Base-by-base conservation (phyloP, 257 asterid species). In the Coffea canephora region DNA sequence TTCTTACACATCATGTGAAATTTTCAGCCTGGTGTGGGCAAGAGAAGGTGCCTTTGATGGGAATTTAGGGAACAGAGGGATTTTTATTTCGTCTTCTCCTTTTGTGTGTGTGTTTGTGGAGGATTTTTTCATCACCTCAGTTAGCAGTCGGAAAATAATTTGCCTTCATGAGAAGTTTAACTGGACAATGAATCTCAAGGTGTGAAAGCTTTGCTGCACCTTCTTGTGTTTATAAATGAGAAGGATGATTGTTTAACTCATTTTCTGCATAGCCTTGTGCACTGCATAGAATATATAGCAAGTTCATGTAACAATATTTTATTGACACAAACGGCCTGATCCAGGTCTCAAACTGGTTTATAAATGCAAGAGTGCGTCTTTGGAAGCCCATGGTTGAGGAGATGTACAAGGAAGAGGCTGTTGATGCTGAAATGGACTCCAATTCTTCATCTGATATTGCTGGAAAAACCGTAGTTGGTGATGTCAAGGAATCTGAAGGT, bases 371-470 rank as follows among this genome's bases (percentile, higher is more conserved):
- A 66, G 97, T 94, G 59, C 94, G 99, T 6, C 97, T 95, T 3
- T 95, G 98, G 99, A 95, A 95, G 86, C 98, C 99, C 43, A 93
- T 95, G 99, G 96, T 95, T 25, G 99, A 93, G 82, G 98, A 95
- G 74, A 95, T 95, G 95, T 93, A 95, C 94, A 91, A 90, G 82
- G 97, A 93, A 86, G 99, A 95, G 85, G 81, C 85, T 3, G 89
- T 88, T 0, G 97, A 90, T 69, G 82, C 87, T 25, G 89, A 93
- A 57, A 81, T 87, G 82, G 92, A 90, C 82, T 86, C 97, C 4
- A 91, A 80, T 74, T 91, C 96, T 67, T 88, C 96, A 25, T 84
- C 96, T 0, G 96, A 91, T 21, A 73, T 84, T 72, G 76, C 81
- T 69, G 82, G 81, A 52, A 85, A 82, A 79, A 77, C 85, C 54